Evolutionary conservation across 176 grass and related monocot genomes (phyloP).

Genomic region (Luzula sylvatica): DNA sequence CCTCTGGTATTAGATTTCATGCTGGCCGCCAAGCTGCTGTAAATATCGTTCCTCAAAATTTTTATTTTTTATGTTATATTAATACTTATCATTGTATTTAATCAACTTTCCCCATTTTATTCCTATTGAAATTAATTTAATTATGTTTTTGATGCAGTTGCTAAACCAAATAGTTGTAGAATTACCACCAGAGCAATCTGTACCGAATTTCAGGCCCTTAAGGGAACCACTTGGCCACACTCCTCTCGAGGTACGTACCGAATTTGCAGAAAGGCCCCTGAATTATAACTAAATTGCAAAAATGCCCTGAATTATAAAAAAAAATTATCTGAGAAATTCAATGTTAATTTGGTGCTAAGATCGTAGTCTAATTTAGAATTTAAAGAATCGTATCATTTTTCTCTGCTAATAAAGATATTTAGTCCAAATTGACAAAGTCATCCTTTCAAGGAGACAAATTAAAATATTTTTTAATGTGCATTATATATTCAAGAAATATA

Average conservation of each 20-base stretch:
- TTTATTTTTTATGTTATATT: conserved; percentile 7
- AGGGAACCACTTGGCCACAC: conserved; percentile 86
- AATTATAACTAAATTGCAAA: too few relatives aligned
- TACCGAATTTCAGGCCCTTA: conserved; percentile 75
- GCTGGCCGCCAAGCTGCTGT: conserved; percentile 94
- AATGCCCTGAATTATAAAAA: too few relatives aligned
- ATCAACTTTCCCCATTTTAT: neutral
- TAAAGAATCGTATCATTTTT: too few relatives aligned
- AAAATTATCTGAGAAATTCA: too few relatives aligned
- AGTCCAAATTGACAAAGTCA: neutral
- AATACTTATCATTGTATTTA: neutral
- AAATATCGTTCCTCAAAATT: conserved; percentile 22
- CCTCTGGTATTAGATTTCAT: conserved; percentile 90
- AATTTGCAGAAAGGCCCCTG: neutral
- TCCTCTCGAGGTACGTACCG: conserved; percentile 68
- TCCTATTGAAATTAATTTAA: conserved; percentile 10
- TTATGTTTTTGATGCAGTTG: conserved; percentile 44
- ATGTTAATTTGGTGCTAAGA: too few relatives aligned
- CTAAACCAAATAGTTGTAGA: conserved; percentile 97
- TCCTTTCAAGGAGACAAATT: neutral
- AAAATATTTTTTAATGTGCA: neutral
- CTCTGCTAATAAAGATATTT: too few relatives aligned
- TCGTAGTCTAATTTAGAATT: too few relatives aligned
- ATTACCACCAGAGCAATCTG: conserved; percentile 70
- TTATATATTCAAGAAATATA: neutral